Evolutionary conservation across 2,329 filamentous ascomycete genomes (phyloP).

Genomic region (Colletotrichum cereale): DNA sequence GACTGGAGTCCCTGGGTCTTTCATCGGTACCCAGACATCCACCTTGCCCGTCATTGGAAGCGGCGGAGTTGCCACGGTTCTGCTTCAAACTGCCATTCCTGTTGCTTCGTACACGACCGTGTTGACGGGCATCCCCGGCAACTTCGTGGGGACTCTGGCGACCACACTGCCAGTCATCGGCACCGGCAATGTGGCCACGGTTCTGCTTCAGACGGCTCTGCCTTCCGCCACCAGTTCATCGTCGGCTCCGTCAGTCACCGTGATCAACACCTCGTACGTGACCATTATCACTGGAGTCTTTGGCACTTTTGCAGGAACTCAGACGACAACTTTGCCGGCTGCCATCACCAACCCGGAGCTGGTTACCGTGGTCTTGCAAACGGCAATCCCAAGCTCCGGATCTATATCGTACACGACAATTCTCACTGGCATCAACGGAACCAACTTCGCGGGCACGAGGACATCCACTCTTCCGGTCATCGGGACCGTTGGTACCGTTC

Average conservation of each 20-base stretch:
- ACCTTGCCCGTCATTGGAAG: not conserved
- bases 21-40: constrained; percentile 6
- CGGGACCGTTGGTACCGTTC: constrained; percentile 16
- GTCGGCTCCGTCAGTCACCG: not conserved
- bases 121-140: not conserved
- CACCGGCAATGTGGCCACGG: constrained; percentile 6
- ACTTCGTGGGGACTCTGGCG: constrained; percentile 4
- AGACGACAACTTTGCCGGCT: constrained; percentile 22
- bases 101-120: not conserved
- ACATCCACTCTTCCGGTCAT: not conserved
- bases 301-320: constrained; percentile 22
- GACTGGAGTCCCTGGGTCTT: constrained; percentile 13
- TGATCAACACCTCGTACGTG: constrained; percentile 17
- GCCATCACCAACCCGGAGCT: constrained; percentile 19
- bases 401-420: constrained; percentile 15
- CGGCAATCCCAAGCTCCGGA: constrained; percentile 16
- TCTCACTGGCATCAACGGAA: constrained; percentile 13
- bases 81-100: constrained; percentile 1
- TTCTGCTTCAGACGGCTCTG: constrained; percentile 11
- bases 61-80: not conserved
- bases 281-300: constrained; percentile 23
- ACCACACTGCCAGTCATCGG: constrained; percentile 5
- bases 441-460: constrained; percentile 12
- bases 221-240: not conserved
- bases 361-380: constrained; percentile 27